A percentile compares a stretch with the other conserved stretches of the same genome.
These are phyloP conservation scores for Saccharomycopsis fermentans DNA, from an alignment of 805 yeast species.

Conservation along the genomic window DNA sequence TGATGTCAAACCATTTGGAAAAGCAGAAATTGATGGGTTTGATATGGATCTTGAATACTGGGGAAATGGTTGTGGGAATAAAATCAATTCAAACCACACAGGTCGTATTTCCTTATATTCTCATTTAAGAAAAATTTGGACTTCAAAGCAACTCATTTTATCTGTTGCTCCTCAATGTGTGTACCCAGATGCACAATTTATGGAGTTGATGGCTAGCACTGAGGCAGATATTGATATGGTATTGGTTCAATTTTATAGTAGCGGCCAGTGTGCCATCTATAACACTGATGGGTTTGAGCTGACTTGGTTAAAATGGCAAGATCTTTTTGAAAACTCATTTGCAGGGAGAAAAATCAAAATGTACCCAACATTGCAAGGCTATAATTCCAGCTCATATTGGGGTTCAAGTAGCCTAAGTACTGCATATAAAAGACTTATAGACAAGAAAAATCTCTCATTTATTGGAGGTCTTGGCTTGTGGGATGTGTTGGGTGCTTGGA, in stretches of 20 bases:
- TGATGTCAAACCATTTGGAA: slow-evolving; percentile 13
- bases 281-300: slow-evolving; percentile 29
- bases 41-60: slow-evolving; percentile 6
- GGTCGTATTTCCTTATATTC: background rate
- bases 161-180: slow-evolving; percentile 92
- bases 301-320: slow-evolving; percentile 1
- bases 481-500: slow-evolving; percentile 4
- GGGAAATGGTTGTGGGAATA: background rate
- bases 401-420: slow-evolving; percentile 1
- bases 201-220: slow-evolving; percentile 40
- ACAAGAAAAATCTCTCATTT: background rate
- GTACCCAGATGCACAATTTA: slow-evolving; percentile 66
- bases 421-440: background rate
- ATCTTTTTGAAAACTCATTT: background rate
- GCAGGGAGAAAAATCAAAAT: slow-evolving; percentile 1
- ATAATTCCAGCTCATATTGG: slow-evolving; percentile 1
- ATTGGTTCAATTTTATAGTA: slow-evolving; percentile 83
- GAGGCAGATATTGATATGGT: slow-evolving; percentile 44
- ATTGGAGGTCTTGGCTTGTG: slow-evolving; percentile 2
- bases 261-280: slow-evolving; percentile 49
- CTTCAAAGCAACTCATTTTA: slow-evolving; percentile 44
- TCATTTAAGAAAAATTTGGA: slow-evolving; percentile 3
- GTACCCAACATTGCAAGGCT: slow-evolving; percentile 3
- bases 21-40: slow-evolving; percentile 5
- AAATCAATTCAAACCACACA: slow-evolving; percentile 1